Conservation (phyloP, 495 filamentous ascomycete genomes). For the Rhizodiscina lignyota region DNA sequence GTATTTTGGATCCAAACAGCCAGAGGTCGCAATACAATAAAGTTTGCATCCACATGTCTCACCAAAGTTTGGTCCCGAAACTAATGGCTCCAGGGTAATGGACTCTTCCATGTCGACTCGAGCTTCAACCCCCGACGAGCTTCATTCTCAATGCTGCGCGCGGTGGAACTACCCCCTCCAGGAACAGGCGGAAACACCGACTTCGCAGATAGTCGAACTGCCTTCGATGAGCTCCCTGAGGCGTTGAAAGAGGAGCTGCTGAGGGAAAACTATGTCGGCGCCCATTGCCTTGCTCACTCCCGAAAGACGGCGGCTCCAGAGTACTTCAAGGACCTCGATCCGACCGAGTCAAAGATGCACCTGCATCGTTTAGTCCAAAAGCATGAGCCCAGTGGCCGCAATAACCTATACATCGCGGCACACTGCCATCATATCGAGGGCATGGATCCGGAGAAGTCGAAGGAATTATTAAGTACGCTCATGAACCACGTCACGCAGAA, state of each 20-base stretch:
- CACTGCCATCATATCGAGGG: conserved; percentile 42
- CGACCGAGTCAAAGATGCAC: conserved; percentile 24
- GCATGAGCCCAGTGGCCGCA: conserved; percentile 35
- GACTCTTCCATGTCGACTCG: conserved; percentile 42
- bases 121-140: conserved; percentile 44
- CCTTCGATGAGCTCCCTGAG: conserved; percentile 31
- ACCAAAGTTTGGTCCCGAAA: neutral
- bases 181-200: conserved; percentile 37
- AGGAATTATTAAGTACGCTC: conserved; percentile 26
- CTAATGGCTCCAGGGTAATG: conserved; percentile 29
- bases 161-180: conserved; percentile 32
- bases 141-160: conserved; percentile 34
- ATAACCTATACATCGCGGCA: conserved; percentile 36
- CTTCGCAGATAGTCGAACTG: conserved; percentile 39
- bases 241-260: conserved; percentile 22
- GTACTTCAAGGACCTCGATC: conserved; percentile 32
- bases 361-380: conserved; percentile 32
- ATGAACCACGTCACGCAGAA: conserved; percentile 31
- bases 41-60: neutral
- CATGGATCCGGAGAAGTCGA: conserved; percentile 17
- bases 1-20: conserved; percentile 25
- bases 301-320: conserved; percentile 35
- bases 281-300: conserved; percentile 36
- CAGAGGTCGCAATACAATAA: conserved; percentile 14
- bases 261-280: conserved; percentile 31